These are phyloP conservation scores for Parachaetomium inaequale DNA, from an alignment of 495 filamentous ascomycete species.

Conservation along the genomic window DNA sequence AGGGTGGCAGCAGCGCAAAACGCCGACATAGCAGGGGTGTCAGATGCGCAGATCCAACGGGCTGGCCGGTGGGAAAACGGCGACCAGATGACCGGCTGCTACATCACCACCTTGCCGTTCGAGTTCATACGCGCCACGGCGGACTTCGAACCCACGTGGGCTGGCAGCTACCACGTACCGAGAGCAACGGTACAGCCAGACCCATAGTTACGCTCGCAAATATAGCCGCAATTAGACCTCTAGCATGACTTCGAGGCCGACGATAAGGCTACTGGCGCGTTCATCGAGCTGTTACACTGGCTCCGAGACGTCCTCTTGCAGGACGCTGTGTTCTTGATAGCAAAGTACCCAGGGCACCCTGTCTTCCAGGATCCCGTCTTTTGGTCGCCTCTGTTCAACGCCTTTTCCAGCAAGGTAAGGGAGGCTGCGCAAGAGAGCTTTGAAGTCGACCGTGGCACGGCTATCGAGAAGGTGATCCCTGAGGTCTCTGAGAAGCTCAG, in stretches of 20 bases:
- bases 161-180: not conserved
- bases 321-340: not conserved
- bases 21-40: not conserved
- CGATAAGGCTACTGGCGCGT: not conserved
- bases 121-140: not conserved
- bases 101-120: not conserved
- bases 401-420: not conserved
- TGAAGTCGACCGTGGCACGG: not conserved
- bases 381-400: not conserved
- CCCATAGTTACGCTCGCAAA: too few relatives aligned
- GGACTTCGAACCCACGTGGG: not conserved
- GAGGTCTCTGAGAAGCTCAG: slow-evolving; percentile 4
- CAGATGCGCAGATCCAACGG: not conserved
- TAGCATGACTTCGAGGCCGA: not conserved
- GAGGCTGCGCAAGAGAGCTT: not conserved
- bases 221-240: too few relatives aligned
- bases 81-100: not conserved
- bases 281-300: not conserved
- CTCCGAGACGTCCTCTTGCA: not conserved
- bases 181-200: not conserved
- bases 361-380: not conserved
- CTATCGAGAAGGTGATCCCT: slow-evolving; percentile 5
- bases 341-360: not conserved
- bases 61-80: not conserved
- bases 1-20: not conserved